phyloP scores from a whole-genome alignment of 139 green algal genomes.

The Chara braunii region DNA sequence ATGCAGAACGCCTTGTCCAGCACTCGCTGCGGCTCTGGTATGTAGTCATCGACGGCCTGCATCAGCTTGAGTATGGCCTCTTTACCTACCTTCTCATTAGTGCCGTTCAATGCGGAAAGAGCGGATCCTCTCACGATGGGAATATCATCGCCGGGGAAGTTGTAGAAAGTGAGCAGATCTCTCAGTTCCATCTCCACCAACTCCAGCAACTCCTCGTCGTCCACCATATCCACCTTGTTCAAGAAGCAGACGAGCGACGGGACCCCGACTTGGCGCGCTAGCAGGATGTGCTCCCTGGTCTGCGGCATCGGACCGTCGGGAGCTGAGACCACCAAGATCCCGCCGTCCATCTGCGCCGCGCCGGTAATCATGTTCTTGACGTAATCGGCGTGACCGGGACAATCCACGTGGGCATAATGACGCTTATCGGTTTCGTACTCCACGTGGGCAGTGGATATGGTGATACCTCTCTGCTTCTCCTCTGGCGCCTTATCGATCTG shows the following conservation, averaged over 20 bases:
- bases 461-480: slow-evolving; percentile 98
- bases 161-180: slow-evolving; percentile 95
- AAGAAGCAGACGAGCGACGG: slow-evolving; percentile 92
- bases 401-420: slow-evolving; percentile 99
- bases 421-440: slow-evolving; percentile 95
- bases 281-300: slow-evolving; percentile 94
- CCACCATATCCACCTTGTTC: slow-evolving; percentile 94
- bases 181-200: slow-evolving; percentile 98
- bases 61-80: slow-evolving; percentile 71
- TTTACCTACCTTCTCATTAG: slow-evolving; percentile 69
- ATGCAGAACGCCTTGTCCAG: slow-evolving; percentile 96
- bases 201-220: slow-evolving; percentile 94
- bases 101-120: slow-evolving; percentile 68
- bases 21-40: slow-evolving; percentile 66
- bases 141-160: slow-evolving; percentile 85
- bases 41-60: slow-evolving; percentile 70
- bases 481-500: slow-evolving; percentile 98
- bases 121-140: slow-evolving; percentile 71
- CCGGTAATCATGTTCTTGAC: slow-evolving; percentile 99
- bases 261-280: slow-evolving; percentile 92
- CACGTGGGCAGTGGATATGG: slow-evolving; percentile 89
- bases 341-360: slow-evolving; percentile 90
- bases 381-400: slow-evolving; percentile 96
- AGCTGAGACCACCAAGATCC: slow-evolving; percentile 93
- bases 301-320: slow-evolving; percentile 97